Evolutionary conservation across 2,329 filamentous ascomycete species (phyloP), one percentile per base, ranked within the genome.

Genomic region (Teratosphaeria pseudoeucalypti): DNA sequence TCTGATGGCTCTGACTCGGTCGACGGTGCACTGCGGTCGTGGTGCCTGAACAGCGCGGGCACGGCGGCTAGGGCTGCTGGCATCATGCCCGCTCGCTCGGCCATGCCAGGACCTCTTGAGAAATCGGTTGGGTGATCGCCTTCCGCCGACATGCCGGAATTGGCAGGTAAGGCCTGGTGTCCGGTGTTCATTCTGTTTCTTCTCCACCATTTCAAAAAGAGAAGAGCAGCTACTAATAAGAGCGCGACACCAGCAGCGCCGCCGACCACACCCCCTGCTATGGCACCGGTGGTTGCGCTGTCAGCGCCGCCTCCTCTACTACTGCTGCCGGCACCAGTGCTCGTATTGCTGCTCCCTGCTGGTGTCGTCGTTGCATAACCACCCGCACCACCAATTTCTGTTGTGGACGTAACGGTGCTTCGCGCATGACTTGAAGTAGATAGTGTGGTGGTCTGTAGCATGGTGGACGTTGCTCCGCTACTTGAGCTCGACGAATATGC

Each of bases 191-290:
- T 56, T 52, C 63, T 64, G 14, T 49, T 19, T 37, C 71, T 73
- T 62, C 78, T 78, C 68, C 81, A 82, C 66, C 81, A 79, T 60
- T 77, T 75, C 54, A 83, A 72, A 58, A 84, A 70, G 34, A 84
- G 70, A 57, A 85, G 68, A 11, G 83, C 69, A 34, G 81, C 72
- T 11, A 79, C 67, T 9, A 82, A 66, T 7, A 83, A 67, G 7
- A 83, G 68, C 12, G 82, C 79, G 37, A 81, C 67, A 32, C 82
- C 84, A 37, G 82, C 82, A 56, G 85, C 76, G 54, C 83, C 83
- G 16, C 84, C 84, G 29, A 86, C 77, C n/a, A 86, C 81, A 54
- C 82, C 83, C 7, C 84, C 84, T 23, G 85, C 82, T 3, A 86
- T 79, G 60, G 78, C 77, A 16, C 79, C 78, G 23, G 73, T 68